phyloP scores from a whole-genome alignment of 176 grass and related monocot species.

The Juncus inflexus region DNA sequence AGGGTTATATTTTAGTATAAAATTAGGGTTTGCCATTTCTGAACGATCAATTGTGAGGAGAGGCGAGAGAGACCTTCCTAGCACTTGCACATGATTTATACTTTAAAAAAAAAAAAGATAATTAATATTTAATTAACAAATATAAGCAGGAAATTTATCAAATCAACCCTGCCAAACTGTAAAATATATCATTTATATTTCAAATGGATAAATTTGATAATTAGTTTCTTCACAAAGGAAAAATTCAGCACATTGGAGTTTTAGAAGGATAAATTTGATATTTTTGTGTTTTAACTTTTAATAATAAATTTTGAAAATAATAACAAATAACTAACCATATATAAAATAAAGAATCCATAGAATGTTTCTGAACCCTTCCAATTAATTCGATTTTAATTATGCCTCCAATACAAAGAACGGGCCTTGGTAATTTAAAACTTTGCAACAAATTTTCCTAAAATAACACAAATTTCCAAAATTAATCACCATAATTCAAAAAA shows the following conservation, averaged over 20 bases:
- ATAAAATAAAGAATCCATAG: slow-evolving; percentile 57
- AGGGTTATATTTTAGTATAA: slow-evolving; percentile 53
- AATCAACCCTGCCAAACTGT: no score
- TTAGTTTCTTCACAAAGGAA: no score
- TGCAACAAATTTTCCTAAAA: slow-evolving; percentile 60
- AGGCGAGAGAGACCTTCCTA: slow-evolving; percentile 52
- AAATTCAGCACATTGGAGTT: no score
- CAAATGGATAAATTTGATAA: no score
- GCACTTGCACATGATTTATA: slow-evolving; percentile 65
- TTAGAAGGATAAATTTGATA: neutral
- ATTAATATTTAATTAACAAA: neutral
- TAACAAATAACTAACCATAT: slow-evolving; percentile 47
- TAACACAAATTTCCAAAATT: neutral
- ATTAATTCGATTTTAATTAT: slow-evolving; percentile 65
- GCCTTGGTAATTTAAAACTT: slow-evolving; percentile 57
- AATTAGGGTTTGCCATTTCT: slow-evolving; percentile 1
- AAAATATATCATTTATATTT: no score
- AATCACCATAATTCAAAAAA: neutral
- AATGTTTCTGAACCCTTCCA: slow-evolving; percentile 65
- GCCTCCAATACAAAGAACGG: slow-evolving; percentile 71
- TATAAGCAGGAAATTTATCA: no score
- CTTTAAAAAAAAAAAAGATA: slow-evolving; percentile 31
- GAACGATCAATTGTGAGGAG: slow-evolving; percentile 38
- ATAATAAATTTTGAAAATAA: neutral
- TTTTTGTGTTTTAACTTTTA: neutral